phyloP scores from a whole-genome alignment of 805 yeast species.

The Yarrowia keelungensis region DNA sequence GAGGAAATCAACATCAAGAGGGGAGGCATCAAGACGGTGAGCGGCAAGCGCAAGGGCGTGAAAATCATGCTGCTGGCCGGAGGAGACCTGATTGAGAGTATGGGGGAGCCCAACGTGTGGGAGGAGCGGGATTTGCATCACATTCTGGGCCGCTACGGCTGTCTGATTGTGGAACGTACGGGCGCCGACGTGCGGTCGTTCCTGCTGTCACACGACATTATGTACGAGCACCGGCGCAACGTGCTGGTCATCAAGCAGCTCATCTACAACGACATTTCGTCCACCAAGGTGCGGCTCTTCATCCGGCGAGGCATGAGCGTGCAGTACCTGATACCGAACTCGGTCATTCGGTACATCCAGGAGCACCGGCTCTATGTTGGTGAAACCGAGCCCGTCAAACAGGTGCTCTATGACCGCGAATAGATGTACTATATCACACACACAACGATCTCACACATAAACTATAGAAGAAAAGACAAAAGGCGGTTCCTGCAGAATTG shows the following conservation, averaged over 20 bases:
- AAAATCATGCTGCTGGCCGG: conserved; percentile 97
- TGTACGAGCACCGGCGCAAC: conserved; percentile 94
- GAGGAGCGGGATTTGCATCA: conserved; percentile 95
- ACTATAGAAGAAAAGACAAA: background rate
- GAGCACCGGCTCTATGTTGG: conserved; percentile 85
- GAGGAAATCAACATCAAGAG: conserved; percentile 90
- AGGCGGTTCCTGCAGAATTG: no score
- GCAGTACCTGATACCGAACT: conserved; percentile 90
- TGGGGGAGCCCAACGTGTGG: conserved; percentile 99
- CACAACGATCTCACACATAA: no score
- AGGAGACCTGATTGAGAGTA: conserved; percentile 94
- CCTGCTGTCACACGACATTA: conserved; percentile 89
- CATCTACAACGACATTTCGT: conserved; percentile 93
- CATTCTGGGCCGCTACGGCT: conserved; percentile 93
- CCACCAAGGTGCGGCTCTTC: conserved; percentile 92
- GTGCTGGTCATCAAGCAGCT: conserved; percentile 93
- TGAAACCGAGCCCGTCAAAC: conserved; percentile 93
- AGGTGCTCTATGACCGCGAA: conserved; percentile 58
- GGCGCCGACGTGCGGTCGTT: conserved; percentile 95
- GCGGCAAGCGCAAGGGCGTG: conserved; percentile 69
- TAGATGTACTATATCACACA: conserved; percentile 21
- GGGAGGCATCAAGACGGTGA: conserved; percentile 72
- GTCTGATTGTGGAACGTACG: conserved; percentile 94
- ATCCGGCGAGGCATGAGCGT: conserved; percentile 96
- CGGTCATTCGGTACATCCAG: conserved; percentile 92